Evolutionary conservation across 2,329 filamentous ascomycete genomes (phyloP).

Genomic region (Apiospora pterosperma): DNA sequence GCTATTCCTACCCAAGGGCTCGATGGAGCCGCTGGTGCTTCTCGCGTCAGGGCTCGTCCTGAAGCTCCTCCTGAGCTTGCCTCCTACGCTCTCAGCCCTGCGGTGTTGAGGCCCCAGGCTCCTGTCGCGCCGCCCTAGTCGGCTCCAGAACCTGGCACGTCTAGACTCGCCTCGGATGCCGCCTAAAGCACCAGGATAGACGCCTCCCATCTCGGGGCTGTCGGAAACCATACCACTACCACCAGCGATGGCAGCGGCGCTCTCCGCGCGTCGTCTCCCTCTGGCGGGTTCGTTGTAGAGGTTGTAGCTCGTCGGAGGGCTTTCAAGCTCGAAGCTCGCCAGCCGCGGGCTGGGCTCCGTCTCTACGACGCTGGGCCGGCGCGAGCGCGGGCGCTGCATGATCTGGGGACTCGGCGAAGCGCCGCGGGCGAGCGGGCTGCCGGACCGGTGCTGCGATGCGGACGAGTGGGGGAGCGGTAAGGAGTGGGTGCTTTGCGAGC

Average conservation of each 20-base stretch:
- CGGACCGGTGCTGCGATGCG: constrained; percentile 2
- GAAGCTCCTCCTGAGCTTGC: not conserved
- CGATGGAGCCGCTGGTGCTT: not conserved
- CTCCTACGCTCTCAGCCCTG: constrained; percentile 9
- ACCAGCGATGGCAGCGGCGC: not conserved
- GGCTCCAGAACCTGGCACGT: constrained; percentile 4
- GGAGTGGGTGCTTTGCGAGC: constrained; percentile 21
- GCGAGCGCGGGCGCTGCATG: constrained; percentile 23
- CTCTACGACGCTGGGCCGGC: constrained; percentile 37
- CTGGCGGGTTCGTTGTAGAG: constrained; percentile 19
- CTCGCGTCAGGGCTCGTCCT: constrained; percentile 6
- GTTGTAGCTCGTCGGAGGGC: constrained; percentile 22
- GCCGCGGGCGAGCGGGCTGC: constrained; percentile 9
- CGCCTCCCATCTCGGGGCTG: not conserved
- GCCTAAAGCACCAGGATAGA: not conserved
- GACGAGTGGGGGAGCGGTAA: constrained; percentile 6
- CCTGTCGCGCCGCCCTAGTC: not conserved
- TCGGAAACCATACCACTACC: not conserved
- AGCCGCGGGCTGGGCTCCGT: constrained; percentile 41
- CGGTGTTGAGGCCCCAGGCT: not conserved
- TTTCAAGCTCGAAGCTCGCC: constrained; percentile 18
- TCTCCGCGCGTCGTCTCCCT: constrained; percentile 11
- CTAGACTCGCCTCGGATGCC: not conserved
- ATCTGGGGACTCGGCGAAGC: constrained; percentile 21
- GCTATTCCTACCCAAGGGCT: not conserved